These are phyloP conservation scores for Acanthamoeba castellanii DNA, from an alignment of 208 protist species.

Conservation along the genomic window DNA sequence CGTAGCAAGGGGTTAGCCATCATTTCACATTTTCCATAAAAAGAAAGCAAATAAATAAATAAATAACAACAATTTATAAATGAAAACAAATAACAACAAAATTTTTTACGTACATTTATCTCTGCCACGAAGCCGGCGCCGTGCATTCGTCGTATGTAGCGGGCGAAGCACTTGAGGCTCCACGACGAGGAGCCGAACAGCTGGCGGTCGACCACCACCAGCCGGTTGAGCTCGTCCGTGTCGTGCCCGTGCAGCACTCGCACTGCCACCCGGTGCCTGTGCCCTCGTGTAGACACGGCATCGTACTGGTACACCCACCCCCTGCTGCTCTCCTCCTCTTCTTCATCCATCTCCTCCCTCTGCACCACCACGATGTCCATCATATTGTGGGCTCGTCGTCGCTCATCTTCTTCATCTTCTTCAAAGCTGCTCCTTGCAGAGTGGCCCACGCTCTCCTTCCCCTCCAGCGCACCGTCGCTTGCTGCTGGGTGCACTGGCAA, in stretches of 20 bases:
- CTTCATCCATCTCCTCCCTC: not conserved
- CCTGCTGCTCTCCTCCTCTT: not conserved
- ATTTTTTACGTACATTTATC: not conserved
- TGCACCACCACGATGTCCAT: not conserved
- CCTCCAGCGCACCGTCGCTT: too few species aligned
- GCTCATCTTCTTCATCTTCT: too few species aligned
- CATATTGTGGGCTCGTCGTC: too few species aligned
- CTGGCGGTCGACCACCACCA: not conserved
- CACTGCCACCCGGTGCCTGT: not conserved
- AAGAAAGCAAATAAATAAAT: too few species aligned
- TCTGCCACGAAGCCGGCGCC: not conserved
- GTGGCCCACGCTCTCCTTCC: too few species aligned
- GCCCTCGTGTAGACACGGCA: not conserved
- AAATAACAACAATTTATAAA: too few species aligned
- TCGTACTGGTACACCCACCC: not conserved
- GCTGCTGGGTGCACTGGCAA: too few species aligned
- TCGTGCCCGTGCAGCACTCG: not conserved
- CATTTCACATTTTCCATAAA: too few species aligned
- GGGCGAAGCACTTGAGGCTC: not conserved
- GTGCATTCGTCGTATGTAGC: not conserved
- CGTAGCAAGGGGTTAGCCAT: not conserved
- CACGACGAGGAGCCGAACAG: not conserved
- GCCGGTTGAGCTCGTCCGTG: not conserved
- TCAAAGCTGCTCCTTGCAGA: too few species aligned
- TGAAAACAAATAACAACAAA: too few species aligned